These are phyloP conservation scores for Kuraishia floccosa DNA, from an alignment of 805 yeast species.

Conservation along the genomic window DNA sequence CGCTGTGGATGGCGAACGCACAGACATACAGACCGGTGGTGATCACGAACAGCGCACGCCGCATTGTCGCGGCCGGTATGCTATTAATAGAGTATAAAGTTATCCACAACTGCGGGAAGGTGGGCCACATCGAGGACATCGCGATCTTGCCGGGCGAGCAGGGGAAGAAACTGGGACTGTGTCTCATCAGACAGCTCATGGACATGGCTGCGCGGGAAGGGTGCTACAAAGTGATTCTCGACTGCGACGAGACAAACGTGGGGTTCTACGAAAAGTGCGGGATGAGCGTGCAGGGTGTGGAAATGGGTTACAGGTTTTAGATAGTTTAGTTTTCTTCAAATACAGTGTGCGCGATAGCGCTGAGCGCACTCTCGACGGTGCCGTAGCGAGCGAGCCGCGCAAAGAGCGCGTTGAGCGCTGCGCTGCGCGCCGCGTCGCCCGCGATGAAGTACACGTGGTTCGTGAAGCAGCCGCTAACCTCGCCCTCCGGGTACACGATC, in stretches of 20 bases:
- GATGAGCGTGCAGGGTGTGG: conserved; percentile 49
- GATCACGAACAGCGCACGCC: conserved; percentile 37
- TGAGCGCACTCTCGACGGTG: too few species aligned
- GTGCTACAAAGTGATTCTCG: conserved; percentile 83
- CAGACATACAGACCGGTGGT: conserved; percentile 62
- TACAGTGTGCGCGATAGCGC: too few species aligned
- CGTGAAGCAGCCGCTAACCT: too few species aligned
- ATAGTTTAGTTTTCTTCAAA: too few species aligned
- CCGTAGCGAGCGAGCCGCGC: too few species aligned
- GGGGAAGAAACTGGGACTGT: conserved; percentile 71
- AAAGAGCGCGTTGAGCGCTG: too few species aligned
- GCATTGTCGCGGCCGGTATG: conserved; percentile 77
- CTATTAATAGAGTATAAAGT: conserved; percentile 69
- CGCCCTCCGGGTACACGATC: too few species aligned
- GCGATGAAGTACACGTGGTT: too few species aligned
- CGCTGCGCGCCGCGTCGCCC: too few species aligned
- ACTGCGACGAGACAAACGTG: conserved; percentile 75
- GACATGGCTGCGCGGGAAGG: conserved; percentile 47
- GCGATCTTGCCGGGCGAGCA: conserved; percentile 68
- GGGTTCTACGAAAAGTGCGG: conserved; percentile 89
- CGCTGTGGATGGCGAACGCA: conserved; percentile 42
- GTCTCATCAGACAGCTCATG: conserved; percentile 51
- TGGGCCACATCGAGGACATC: conserved; percentile 94
- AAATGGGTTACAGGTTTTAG: conserved; percentile 56
- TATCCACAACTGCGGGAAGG: conserved; percentile 75